These are phyloP conservation scores for Leishmania tarentolae DNA, from an alignment of 208 protist species.

Conservation along the genomic window DNA sequence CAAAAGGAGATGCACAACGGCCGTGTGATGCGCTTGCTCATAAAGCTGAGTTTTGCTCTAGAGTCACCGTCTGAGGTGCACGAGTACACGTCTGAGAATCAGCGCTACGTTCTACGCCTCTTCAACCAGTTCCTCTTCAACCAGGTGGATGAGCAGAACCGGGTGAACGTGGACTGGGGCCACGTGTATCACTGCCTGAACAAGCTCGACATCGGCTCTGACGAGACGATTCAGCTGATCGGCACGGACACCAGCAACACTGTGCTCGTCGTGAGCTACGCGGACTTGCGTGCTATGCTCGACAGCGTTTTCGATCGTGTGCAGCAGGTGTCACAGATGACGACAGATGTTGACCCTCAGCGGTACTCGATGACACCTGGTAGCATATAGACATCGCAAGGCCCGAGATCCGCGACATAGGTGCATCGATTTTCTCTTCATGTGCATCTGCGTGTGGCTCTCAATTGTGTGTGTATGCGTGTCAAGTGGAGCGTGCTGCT, in stretches of 20 bases:
- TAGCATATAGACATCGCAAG: conserved; percentile 12
- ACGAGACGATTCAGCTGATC: conserved; percentile 95
- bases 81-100: conserved; percentile 68
- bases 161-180: conserved; percentile 91
- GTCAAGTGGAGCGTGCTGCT: background rate
- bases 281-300: conserved; percentile 90
- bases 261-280: conserved; percentile 94
- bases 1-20: conserved; percentile 96
- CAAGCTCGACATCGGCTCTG: conserved; percentile 95
- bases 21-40: conserved; percentile 94
- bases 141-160: conserved; percentile 93
- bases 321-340: conserved; percentile 48
- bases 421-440: background rate
- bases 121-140: conserved; percentile 98
- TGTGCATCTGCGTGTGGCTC: background rate
- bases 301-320: conserved; percentile 90
- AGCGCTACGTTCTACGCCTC: conserved; percentile 89
- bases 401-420: background rate
- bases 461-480: background rate
- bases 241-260: conserved; percentile 85
- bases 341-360: conserved; percentile 36
- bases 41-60: conserved; percentile 94
- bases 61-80: conserved; percentile 86
- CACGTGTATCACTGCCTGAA: conserved; percentile 97
- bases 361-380: conserved; percentile 33